phyloP scores from a whole-genome alignment of 306 rosid genomes.

The Lithocarpus polystachyus region DNA sequence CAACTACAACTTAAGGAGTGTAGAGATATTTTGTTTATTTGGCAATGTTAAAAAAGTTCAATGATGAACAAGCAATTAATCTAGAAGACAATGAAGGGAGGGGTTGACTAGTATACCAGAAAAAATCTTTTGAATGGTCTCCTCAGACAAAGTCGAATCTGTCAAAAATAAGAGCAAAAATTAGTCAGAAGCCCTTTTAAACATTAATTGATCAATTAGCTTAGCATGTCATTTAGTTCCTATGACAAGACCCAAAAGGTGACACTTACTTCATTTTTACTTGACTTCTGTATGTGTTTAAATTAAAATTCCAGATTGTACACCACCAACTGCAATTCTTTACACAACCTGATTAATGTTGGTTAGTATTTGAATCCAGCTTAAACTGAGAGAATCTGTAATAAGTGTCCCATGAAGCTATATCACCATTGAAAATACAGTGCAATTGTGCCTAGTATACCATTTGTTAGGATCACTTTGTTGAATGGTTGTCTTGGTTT shows the following conservation, averaged over 20 bases:
- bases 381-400: background rate
- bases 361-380: background rate
- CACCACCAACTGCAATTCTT: background rate
- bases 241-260: background rate
- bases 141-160: conserved; percentile 39
- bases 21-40: background rate
- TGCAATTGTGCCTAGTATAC: background rate
- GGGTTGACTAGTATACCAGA: conserved; percentile 23
- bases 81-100: too few species aligned
- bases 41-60: background rate
- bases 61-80: background rate
- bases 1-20: background rate
- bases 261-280: background rate
- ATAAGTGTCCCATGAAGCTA: background rate
- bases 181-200: background rate
- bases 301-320: too few species aligned
- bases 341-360: background rate
- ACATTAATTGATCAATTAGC: background rate
- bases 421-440: background rate
- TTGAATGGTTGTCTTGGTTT: background rate
- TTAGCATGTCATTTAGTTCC: background rate
- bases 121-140: conserved; percentile 31
- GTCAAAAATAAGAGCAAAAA: background rate
- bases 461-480: background rate
- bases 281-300: background rate